Conservation (phyloP, 768 basidiomycete species). For the Termitomyces sp. region DNA sequence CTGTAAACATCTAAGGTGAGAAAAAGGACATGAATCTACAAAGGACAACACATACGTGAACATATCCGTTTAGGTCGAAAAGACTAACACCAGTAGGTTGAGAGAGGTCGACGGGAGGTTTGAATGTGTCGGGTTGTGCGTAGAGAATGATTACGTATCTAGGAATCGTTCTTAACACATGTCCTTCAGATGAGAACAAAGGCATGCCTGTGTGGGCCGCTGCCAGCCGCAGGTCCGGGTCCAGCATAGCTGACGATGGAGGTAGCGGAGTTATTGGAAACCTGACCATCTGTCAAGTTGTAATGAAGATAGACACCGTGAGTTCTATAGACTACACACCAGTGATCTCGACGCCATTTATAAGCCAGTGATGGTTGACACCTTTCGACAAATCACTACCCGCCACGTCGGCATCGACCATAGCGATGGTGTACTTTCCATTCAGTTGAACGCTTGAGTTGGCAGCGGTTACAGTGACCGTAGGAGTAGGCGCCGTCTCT, state of each 20-base stretch:
- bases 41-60: constrained; percentile 31
- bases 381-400: constrained; percentile 54
- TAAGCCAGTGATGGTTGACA: constrained; percentile 78
- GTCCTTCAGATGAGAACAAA: neutral
- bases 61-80: constrained; percentile 56
- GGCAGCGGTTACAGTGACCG: constrained; percentile 44
- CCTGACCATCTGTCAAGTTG: constrained; percentile 22
- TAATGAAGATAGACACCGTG: neutral
- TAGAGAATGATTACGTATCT: constrained; percentile 71
- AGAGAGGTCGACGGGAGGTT: constrained; percentile 53
- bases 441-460: constrained; percentile 41
- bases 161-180: neutral
- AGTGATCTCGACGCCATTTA: constrained; percentile 53
- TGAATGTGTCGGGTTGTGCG: constrained; percentile 58
- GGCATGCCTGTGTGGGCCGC: constrained; percentile 66
- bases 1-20: constrained; percentile 21
- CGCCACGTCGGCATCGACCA: constrained; percentile 71
- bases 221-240: constrained; percentile 63
- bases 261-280: constrained; percentile 39
- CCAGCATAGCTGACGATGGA: constrained; percentile 65
- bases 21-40: neutral
- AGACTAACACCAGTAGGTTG: constrained; percentile 44
- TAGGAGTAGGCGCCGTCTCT: constrained; percentile 58
- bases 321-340: constrained; percentile 23
- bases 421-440: constrained; percentile 59